Percentiles rank a stretch among this genome's conserved stretches.
These are phyloP conservation scores for Saksenaea oblongispora DNA, from an alignment of 371 early-diverging fungal species.

Conservation along the genomic window DNA sequence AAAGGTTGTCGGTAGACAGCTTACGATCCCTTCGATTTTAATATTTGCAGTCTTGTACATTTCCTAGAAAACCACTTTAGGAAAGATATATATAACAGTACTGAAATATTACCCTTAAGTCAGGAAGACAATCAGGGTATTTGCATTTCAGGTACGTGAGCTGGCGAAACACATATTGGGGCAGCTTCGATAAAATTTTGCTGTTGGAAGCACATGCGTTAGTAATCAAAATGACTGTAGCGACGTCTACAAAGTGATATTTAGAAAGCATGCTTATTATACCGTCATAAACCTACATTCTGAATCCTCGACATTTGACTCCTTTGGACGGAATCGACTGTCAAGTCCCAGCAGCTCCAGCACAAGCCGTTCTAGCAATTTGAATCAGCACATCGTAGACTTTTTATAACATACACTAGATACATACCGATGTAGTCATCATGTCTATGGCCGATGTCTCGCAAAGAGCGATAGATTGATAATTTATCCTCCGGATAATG, in stretches of 20 bases:
- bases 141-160: conserved; percentile 72
- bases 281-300: conserved; percentile 40
- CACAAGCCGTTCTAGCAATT: conserved; percentile 40
- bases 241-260: conserved; percentile 54
- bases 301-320: conserved; percentile 66
- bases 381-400: background rate
- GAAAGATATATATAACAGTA: background rate
- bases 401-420: background rate
- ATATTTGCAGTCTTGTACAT: conserved; percentile 29
- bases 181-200: conserved; percentile 54
- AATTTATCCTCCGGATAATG: conserved; percentile 69
- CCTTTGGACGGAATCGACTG: conserved; percentile 65
- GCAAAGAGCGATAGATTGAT: conserved; percentile 67
- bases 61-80: conserved; percentile 13
- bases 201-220: conserved; percentile 62
- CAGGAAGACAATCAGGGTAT: conserved; percentile 69
- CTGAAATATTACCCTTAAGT: conserved; percentile 44
- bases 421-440: conserved; percentile 56
- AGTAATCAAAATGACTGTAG: conserved; percentile 67
- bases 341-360: conserved; percentile 64
- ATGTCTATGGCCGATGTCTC: conserved; percentile 64
- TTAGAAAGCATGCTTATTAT: background rate
- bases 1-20: conserved; percentile 31
- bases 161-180: conserved; percentile 71
- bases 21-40: conserved; percentile 28